Base-by-base conservation (phyloP, 148 eudicot species). In the Spergularia marina region DNA sequence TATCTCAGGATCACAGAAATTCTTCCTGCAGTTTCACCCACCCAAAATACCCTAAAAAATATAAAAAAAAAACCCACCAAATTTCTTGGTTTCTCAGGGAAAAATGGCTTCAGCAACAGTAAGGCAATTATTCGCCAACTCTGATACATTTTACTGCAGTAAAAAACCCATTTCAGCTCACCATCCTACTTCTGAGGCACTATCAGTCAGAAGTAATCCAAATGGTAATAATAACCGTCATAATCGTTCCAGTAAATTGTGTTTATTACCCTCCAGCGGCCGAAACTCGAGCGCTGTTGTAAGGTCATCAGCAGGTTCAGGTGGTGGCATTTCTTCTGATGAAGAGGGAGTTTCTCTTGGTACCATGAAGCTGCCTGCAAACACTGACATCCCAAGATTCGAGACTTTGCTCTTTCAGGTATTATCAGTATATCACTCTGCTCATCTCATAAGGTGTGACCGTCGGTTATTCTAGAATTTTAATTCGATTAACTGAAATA, bases 331-430 rank as follows among this genome's bases (percentile, higher is more conserved):
- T 16, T 6, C 77, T 9, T 72, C 23, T 40, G 91, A 73, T 25
- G 85, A 82, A 25, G 98, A 93, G 12, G 98, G 98, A 13, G 90
- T 94, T 12, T 94, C 97, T 49, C 83, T 94, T 68, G 98, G 98
- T 20, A 94, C 98, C 51, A 89, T 94, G 98, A 91, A 86, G 53
- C 81, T 94, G 78, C 96, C 98, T 5, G 2, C 54, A 7, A 77
- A 94, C 57, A 94, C 86, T 76, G 93, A 94, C 77, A 74, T 94
- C 61, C 85, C 86, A 2, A 85, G 96, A 76, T 94, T 94, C 74
- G 98, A 94, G 74, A 85, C 84, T 73, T 78, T 94, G 79, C 94
- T 94, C 21, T 94, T 94, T 85, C 98, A 94, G 97, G 98, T 91
- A 82, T 5, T 21, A 30, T 30, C 36, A 30, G 36, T 30, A 30